phyloP scores from a whole-genome alignment of 2,329 filamentous ascomycete genomes.

The Trichoderma brevicompactum region DNA sequence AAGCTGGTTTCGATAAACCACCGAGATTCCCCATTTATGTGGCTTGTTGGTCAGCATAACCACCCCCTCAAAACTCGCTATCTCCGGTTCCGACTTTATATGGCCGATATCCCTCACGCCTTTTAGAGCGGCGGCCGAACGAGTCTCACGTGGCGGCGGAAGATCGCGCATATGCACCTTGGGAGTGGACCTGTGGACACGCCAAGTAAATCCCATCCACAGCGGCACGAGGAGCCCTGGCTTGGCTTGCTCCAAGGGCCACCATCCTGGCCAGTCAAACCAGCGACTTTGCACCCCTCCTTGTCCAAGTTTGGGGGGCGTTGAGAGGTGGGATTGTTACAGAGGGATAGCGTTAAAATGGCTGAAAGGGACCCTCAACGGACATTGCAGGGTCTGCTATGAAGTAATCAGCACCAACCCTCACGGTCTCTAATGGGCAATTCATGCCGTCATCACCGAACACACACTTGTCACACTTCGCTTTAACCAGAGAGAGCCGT shows the following conservation, averaged over 20 bases:
- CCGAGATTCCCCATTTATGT: slow-evolving; percentile 18
- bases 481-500: background rate
- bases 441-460: slow-evolving; percentile 19
- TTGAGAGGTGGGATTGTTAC: slow-evolving; percentile 6
- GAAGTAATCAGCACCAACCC: background rate
- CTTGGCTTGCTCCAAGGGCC: slow-evolving; percentile 24
- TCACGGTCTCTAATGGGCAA: background rate
- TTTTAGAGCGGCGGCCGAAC: slow-evolving; percentile 27
- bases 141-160: slow-evolving; percentile 43
- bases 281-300: slow-evolving; percentile 32
- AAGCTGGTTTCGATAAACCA: slow-evolving; percentile 22
- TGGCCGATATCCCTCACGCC: slow-evolving; percentile 27
- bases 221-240: slow-evolving; percentile 41
- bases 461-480: background rate
- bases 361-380: slow-evolving; percentile 9
- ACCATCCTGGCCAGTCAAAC: slow-evolving; percentile 34
- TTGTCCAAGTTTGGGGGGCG: slow-evolving; percentile 9
- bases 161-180: slow-evolving; percentile 41
- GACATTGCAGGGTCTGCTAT: slow-evolving; percentile 19
- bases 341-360: slow-evolving; percentile 19
- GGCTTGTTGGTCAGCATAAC: slow-evolving; percentile 23
- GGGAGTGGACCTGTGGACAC: slow-evolving; percentile 22
- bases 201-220: slow-evolving; percentile 28
- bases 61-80: slow-evolving; percentile 14
- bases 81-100: slow-evolving; percentile 29